Evolutionary conservation across 352 stramenopile genomes (phyloP).

Genomic region (Globisporangium splendens): DNA sequence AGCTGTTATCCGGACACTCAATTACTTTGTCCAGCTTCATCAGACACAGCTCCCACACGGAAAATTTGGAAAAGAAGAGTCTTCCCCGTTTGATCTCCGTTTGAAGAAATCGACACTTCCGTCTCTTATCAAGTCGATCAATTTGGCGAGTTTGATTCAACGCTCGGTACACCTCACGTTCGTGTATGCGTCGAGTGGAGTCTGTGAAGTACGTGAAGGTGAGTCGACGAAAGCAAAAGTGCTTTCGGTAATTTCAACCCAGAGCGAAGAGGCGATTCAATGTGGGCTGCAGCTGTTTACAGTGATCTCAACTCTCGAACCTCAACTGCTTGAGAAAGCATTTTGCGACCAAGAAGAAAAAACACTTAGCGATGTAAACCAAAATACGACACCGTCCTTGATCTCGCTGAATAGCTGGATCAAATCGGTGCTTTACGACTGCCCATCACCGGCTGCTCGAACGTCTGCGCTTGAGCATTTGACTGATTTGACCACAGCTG

Average conservation of each 20-base stretch:
- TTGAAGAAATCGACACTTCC: constrained; percentile 30
- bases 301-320: not conserved
- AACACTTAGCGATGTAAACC: not conserved
- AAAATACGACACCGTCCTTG: not conserved
- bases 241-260: constrained; percentile 6
- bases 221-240: too few relatives aligned
- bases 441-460: constrained; percentile 3
- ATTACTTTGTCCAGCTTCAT: constrained; percentile 39
- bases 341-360: not conserved
- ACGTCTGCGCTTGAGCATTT: not conserved
- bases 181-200: not conserved
- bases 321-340: not conserved
- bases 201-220: not conserved
- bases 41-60: not conserved
- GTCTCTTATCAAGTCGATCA: constrained; percentile 27
- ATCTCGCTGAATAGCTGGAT: constrained; percentile 1
- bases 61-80: not conserved
- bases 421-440: constrained; percentile 5
- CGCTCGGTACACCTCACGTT: constrained; percentile 5
- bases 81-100: constrained; percentile 26
- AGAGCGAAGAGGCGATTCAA: constrained; percentile 15
- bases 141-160: not conserved
- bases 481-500: not conserved
- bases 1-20: constrained; percentile 37
- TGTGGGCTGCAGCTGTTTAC: constrained; percentile 10